phyloP scores from a whole-genome alignment of 1,284 basidiomycete genomes.

The Ceratobasidium theobromae region DNA sequence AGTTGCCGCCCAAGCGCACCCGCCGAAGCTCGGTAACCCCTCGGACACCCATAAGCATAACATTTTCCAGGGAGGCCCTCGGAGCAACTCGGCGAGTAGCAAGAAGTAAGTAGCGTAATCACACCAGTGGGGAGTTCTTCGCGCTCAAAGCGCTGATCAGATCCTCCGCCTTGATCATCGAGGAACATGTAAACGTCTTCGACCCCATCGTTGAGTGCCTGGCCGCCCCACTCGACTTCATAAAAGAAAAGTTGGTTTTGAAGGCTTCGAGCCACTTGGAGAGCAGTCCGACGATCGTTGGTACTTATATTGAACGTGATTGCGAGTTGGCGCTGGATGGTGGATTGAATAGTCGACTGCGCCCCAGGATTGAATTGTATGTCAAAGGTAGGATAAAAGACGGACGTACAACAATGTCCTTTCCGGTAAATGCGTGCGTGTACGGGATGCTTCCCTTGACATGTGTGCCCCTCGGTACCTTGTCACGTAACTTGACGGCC shows the following conservation, averaged over 20 bases:
- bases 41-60: slow-evolving; percentile 73
- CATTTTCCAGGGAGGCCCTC: slow-evolving; percentile 58
- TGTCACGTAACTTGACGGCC: slow-evolving; percentile 83
- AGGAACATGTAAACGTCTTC: slow-evolving; percentile 97
- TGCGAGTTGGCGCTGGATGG: slow-evolving; percentile 69
- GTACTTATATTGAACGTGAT: slow-evolving; percentile 69
- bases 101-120: slow-evolving; percentile 75
- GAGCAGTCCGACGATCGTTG: slow-evolving; percentile 75
- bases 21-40: slow-evolving; percentile 50
- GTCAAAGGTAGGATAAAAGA: slow-evolving; percentile 8
- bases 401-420: slow-evolving; percentile 81
- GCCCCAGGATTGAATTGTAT: slow-evolving; percentile 4
- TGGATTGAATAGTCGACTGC: slow-evolving; percentile 78
- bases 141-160: slow-evolving; percentile 49
- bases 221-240: slow-evolving; percentile 94
- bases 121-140: slow-evolving; percentile 86
- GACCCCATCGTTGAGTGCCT: slow-evolving; percentile 81
- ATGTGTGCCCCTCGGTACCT: slow-evolving; percentile 81
- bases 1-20: slow-evolving; percentile 8
- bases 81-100: slow-evolving; percentile 81
- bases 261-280: slow-evolving; percentile 84
- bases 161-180: slow-evolving; percentile 63
- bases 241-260: slow-evolving; percentile 95
- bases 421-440: slow-evolving; percentile 84
- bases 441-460: slow-evolving; percentile 90